These are phyloP conservation scores for Triticum timopheevii DNA, from an alignment of 176 grass and related monocot species.

Conservation along the genomic window DNA sequence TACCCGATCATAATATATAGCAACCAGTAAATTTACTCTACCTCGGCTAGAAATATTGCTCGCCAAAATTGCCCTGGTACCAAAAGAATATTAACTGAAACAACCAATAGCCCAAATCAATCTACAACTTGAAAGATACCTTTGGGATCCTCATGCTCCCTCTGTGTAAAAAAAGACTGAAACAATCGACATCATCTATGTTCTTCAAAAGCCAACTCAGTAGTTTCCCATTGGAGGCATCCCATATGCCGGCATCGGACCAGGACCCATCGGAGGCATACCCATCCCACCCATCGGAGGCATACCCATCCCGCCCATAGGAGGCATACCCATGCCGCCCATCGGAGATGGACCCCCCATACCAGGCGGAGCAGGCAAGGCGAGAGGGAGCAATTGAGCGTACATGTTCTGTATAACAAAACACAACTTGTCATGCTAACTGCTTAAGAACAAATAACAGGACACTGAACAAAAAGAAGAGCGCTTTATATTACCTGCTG, in stretches of 20 bases:
- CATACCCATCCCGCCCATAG: conserved; percentile 47
- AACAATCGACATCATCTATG: conserved; percentile 15
- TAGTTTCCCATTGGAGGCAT: conserved; percentile 94
- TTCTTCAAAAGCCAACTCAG: conserved; percentile 29
- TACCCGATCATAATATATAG: conserved; percentile 22
- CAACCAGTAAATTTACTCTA: conserved; percentile 1
- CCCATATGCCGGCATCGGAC: conserved; percentile 47
- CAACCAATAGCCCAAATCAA: conserved; percentile 30
- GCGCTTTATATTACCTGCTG: conserved; percentile 62
- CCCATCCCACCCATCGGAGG: conserved; percentile 76
- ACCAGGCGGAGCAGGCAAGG: conserved; percentile 79
- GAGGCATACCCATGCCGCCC: conserved; percentile 83
- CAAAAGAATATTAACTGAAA: conserved; percentile 53
- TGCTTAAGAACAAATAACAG: background rate
- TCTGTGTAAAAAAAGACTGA: background rate
- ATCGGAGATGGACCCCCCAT: conserved; percentile 72
- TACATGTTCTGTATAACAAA: conserved; percentile 91
- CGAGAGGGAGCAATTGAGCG: conserved; percentile 87
- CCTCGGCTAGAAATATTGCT: conserved; percentile 32
- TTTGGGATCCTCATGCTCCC: background rate
- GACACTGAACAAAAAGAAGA: background rate
- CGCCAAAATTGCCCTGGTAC: conserved; percentile 48
- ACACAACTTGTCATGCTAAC: conserved; percentile 11
- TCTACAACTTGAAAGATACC: conserved; percentile 33
- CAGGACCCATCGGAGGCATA: conserved; percentile 78